Conservation (phyloP, 805 yeast genomes). For the Suhomyces sp. region DNA sequence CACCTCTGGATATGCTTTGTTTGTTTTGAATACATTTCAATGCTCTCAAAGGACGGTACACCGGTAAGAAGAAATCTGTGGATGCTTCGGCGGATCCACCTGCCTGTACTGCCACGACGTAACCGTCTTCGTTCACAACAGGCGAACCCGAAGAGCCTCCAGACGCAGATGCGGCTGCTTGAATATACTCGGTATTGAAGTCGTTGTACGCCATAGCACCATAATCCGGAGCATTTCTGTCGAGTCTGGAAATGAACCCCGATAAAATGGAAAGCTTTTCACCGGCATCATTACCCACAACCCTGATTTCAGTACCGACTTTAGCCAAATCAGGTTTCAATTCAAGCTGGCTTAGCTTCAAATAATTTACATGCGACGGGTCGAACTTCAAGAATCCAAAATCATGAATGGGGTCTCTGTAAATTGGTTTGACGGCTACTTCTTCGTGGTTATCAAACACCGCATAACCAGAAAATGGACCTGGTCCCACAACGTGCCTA, state of each 20-base stretch:
- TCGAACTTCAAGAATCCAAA: slow-evolving; percentile 85
- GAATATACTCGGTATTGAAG: slow-evolving; percentile 90
- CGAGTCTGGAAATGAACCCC: slow-evolving; percentile 81
- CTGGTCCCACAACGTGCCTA: slow-evolving; percentile 93
- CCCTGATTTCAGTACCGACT: slow-evolving; percentile 92
- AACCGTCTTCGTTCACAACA: slow-evolving; percentile 84
- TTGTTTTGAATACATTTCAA: slow-evolving; percentile 63
- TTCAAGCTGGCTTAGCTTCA: slow-evolving; percentile 63
- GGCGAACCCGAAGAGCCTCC: slow-evolving; percentile 97
- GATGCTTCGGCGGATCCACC: slow-evolving; percentile 92
- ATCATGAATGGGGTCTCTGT: slow-evolving; percentile 94
- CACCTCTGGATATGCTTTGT: slow-evolving; percentile 75
- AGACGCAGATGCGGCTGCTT: slow-evolving; percentile 93
- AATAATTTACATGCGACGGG: slow-evolving; percentile 67
- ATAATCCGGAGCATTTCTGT: slow-evolving; percentile 92
- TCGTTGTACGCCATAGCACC: slow-evolving; percentile 86
- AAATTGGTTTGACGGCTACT: slow-evolving; percentile 78
- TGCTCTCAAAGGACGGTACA: slow-evolving; percentile 80
- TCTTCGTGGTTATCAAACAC: slow-evolving; percentile 95
- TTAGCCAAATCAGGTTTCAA: slow-evolving; percentile 79
- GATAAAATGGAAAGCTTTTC: slow-evolving; percentile 86
- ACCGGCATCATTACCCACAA: slow-evolving; percentile 95
- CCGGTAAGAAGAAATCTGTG: slow-evolving; percentile 87
- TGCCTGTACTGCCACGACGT: slow-evolving; percentile 89
- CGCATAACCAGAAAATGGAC: slow-evolving; percentile 88